These are phyloP conservation scores for Gossypium bickii DNA, from an alignment of 345 rosid species.

Conservation along the genomic window DNA sequence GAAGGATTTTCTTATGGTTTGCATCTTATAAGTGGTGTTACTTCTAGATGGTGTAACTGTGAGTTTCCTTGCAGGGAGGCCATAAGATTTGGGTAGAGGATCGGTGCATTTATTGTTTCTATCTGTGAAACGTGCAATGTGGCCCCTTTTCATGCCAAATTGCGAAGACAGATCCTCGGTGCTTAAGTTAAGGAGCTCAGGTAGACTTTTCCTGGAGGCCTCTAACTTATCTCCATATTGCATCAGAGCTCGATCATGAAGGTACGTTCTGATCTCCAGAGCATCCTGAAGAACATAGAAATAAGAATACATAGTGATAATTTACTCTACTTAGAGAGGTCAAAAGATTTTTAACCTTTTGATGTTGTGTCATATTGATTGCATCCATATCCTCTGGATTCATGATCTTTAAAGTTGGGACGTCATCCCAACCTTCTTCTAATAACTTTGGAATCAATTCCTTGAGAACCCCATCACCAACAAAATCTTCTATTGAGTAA, in stretches of 20 bases:
- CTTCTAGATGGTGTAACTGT: conserved; percentile 27
- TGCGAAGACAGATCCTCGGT: conserved; percentile 37
- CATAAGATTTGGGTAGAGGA: conserved; percentile 27
- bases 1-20: conserved; percentile 20
- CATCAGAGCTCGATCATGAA: conserved; percentile 59
- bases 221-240: conserved; percentile 53
- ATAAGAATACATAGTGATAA: neutral
- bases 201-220: conserved; percentile 38
- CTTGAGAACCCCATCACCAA: conserved; percentile 48
- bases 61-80: conserved; percentile 16
- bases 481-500: conserved; percentile 55
- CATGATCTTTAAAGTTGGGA: conserved; percentile 68
- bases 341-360: conserved; percentile 40
- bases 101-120: conserved; percentile 38
- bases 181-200: conserved; percentile 45
- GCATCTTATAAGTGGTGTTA: conserved; percentile 26
- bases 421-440: conserved; percentile 77
- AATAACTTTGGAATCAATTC: conserved; percentile 47
- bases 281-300: conserved; percentile 37
- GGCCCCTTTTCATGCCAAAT: conserved; percentile 65
- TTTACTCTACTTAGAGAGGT: neutral
- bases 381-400: conserved; percentile 53
- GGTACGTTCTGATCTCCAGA: conserved; percentile 56
- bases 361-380: conserved; percentile 46
- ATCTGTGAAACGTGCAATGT: conserved; percentile 45